These are phyloP conservation scores for Phytopythium mirpurense DNA, from an alignment of 352 stramenopile species.

Conservation along the genomic window DNA sequence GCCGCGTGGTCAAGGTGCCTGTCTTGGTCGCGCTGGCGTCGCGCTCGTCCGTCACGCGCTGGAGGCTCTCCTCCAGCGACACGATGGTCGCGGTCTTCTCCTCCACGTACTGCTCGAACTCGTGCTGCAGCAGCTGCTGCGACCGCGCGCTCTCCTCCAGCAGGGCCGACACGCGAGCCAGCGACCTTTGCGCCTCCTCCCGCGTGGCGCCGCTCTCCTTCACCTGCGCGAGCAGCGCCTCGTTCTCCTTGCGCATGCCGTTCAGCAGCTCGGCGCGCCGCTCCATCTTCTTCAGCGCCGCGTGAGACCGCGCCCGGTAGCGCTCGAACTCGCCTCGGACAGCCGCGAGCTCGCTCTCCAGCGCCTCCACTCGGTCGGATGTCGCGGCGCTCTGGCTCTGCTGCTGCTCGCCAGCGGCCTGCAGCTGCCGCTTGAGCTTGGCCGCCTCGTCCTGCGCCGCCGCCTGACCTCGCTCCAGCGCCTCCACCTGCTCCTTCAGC, in stretches of 20 bases:
- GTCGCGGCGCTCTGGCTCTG: conserved; percentile 17
- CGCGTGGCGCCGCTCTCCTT: conserved; percentile 15
- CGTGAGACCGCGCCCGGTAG: conserved; percentile 61
- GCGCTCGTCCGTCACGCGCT: conserved; percentile 13
- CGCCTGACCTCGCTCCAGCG: conserved; percentile 13
- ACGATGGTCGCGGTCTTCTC: conserved; percentile 18
- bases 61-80: conserved; percentile 19
- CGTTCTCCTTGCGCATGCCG: conserved; percentile 73
- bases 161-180: conserved; percentile 8
- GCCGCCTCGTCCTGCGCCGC: conserved; percentile 11
- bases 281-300: conserved; percentile 78
- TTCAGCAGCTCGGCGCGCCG: conserved; percentile 76
- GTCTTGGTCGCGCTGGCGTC: conserved; percentile 5
- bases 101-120: conserved; percentile 28
- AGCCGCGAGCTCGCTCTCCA: conserved; percentile 30
- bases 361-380: conserved; percentile 18
- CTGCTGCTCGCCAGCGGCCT: conserved; percentile 15
- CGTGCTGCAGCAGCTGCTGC: conserved; percentile 28
- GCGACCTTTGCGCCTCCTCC: conserved; percentile 12
- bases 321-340: conserved; percentile 53
- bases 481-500: conserved; percentile 19
- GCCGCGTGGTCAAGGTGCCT: not conserved
- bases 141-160: conserved; percentile 24
- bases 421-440: conserved; percentile 11
- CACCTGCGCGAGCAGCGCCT: conserved; percentile 25